Evolutionary conservation across 805 yeast species (phyloP), one percentile per base, ranked within the genome.

Genomic region (Vanderwaltozyma polyspora): DNA sequence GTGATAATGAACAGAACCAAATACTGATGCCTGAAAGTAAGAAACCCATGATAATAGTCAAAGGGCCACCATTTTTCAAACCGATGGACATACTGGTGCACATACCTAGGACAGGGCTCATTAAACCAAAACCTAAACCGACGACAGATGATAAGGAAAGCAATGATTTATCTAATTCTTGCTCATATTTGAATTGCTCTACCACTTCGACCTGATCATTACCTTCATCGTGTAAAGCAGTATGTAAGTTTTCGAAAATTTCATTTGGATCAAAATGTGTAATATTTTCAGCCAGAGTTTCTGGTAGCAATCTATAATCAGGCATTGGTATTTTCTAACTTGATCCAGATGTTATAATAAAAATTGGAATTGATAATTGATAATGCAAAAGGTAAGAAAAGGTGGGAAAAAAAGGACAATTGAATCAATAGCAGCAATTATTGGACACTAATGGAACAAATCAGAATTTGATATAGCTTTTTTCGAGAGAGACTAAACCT

Each of bases 21-120:
- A 82, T 71, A 44, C 76, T 74, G 10, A 79, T 42, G 2, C 79
- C 76, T 28, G 79, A 82, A 1, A 76, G 55, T 2, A 77, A 46
- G 74, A 84, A 79, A 0, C 94, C 94, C 61, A 78, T 74, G 29
- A 82, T 60, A 28, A 82, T 76, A 0, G 91, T 79, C 11, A 75
- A 74, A 34, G 79, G 78, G 1, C 86, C 85, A 7, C 93, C 94
- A 55, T 80, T 82, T 8, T 75, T 66, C 34, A 82, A 59, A 3
- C 83, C 79, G 21, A 78, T 76, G 48, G 78, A 74, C 52, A 82
- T 63, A 1, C 86, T 79, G 3, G 84, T 74, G 8, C 85, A 74
- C 45, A 82, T 67, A 1, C 89, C 86, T 45, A 80, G 68, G 0
- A 87, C 89, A 0, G 84, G 87, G 28, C 84, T 82, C 87, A 82